Evolutionary conservation across 495 filamentous ascomycete species (phyloP).

Genomic region (Penicillium psychrofluorescens): DNA sequence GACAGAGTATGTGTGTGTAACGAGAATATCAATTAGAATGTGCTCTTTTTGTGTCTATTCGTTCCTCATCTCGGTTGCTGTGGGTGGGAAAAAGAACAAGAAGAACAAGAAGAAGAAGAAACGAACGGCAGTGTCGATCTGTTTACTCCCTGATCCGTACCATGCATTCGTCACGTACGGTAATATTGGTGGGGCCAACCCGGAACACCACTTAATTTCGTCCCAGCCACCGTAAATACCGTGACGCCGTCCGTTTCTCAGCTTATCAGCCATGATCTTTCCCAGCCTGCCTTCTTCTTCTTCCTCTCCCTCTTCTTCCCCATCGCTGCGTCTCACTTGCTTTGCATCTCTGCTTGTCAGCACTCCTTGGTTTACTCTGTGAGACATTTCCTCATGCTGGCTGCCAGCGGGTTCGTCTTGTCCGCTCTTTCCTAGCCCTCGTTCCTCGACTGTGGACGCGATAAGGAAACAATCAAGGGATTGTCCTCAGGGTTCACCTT

Average conservation of each 20-base stretch:
- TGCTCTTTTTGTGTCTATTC: too few relatives aligned
- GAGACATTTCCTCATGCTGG: conserved; percentile 3
- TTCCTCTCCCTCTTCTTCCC: conserved; percentile 4
- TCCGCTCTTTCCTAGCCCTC: not conserved
- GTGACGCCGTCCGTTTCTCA: conserved; percentile 14
- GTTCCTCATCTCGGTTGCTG: too few relatives aligned
- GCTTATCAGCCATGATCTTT: conserved; percentile 8
- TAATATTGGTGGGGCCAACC: not conserved
- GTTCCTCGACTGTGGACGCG: too few relatives aligned
- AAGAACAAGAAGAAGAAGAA: not conserved
- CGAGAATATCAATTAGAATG: too few relatives aligned
- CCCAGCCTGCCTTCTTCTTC: conserved; percentile 4
- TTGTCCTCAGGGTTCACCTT: too few relatives aligned
- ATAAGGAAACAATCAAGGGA: too few relatives aligned
- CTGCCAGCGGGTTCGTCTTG: not conserved
- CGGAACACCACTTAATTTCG: conserved; percentile 16
- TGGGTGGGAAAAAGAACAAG: not conserved
- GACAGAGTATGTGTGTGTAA: not conserved
- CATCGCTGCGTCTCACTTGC: too few relatives aligned
- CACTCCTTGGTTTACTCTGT: conserved; percentile 1
- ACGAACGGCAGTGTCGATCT: not conserved
- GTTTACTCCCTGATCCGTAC: too few relatives aligned
- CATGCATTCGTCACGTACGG: conserved; percentile 6
- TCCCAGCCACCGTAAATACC: conserved; percentile 24
- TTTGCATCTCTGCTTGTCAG: too few relatives aligned